phyloP scores from a whole-genome alignment of 768 basidiomycete genomes.

The Rhodotorula toruloides region DNA sequence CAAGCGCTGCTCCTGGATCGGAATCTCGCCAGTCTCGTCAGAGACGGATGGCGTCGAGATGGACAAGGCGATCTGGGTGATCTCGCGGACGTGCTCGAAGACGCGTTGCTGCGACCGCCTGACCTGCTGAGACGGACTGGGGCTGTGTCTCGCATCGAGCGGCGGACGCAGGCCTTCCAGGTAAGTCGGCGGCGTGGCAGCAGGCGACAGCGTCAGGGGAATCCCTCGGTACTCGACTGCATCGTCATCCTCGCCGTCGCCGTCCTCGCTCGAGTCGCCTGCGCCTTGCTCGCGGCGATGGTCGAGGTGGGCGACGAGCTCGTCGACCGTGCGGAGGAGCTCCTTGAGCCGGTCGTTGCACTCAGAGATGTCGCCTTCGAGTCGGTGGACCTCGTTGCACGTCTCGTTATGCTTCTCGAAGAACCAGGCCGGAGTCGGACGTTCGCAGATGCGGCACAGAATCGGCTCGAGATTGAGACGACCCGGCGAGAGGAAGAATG shows the following conservation, averaged over 20 bases:
- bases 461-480: conserved; percentile 74
- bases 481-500: conserved; percentile 61
- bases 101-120: conserved; percentile 65
- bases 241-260: not conserved
- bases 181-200: conserved; percentile 50
- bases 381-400: conserved; percentile 87
- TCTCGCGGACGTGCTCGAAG: conserved; percentile 79
- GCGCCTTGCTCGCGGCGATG: no score
- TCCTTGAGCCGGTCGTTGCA: conserved; percentile 90
- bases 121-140: not conserved
- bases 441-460: conserved; percentile 95
- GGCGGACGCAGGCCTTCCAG: conserved; percentile 16
- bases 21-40: conserved; percentile 80
- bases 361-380: conserved; percentile 89
- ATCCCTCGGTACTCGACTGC: conserved; percentile 72
- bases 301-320: conserved; percentile 54
- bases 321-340: conserved; percentile 76
- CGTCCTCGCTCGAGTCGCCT: not conserved
- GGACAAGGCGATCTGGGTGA: conserved; percentile 70
- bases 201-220: conserved; percentile 63
- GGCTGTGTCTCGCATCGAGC: conserved; percentile 1
- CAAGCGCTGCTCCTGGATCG: conserved; percentile 84
- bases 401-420: conserved; percentile 99
- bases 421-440: conserved; percentile 95
- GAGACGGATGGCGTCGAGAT: conserved; percentile 81